Conservation (phyloP, 176 grass and related monocot species). For the Oryza brachyantha region DNA sequence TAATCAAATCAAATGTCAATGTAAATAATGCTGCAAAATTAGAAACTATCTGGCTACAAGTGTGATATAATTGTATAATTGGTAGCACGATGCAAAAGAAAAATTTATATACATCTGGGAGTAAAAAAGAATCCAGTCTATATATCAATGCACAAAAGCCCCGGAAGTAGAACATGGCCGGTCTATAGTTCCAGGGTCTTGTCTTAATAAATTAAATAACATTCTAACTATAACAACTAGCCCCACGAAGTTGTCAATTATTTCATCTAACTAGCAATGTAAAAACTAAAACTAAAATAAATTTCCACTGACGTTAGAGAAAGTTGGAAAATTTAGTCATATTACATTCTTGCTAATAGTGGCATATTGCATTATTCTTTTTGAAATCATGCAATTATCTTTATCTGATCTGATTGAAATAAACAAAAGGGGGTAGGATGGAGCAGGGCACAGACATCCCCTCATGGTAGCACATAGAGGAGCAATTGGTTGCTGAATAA, state of each 20-base stretch:
- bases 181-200: neutral
- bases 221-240: neutral
- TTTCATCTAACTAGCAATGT: neutral
- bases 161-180: too few relatives aligned
- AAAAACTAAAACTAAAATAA: neutral
- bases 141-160: too few relatives aligned
- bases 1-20: too few relatives aligned
- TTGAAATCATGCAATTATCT: too few relatives aligned
- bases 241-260: neutral
- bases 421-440: neutral
- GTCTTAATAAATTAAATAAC: neutral
- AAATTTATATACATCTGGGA: too few relatives aligned
- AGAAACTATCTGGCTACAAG: too few relatives aligned
- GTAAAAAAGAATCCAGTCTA: too few relatives aligned
- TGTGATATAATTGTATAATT: too few relatives aligned
- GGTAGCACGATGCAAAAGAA: too few relatives aligned
- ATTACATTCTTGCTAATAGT: neutral
- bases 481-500: neutral
- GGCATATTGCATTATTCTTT: neutral
- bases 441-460: constrained; percentile 42
- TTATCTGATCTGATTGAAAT: neutral
- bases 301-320: neutral
- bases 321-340: neutral
- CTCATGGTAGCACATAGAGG: constrained; percentile 9
- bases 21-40: too few relatives aligned